These are phyloP conservation scores for Myriangium duriaei DNA, from an alignment of 2,329 filamentous ascomycete species.

Conservation along the genomic window DNA sequence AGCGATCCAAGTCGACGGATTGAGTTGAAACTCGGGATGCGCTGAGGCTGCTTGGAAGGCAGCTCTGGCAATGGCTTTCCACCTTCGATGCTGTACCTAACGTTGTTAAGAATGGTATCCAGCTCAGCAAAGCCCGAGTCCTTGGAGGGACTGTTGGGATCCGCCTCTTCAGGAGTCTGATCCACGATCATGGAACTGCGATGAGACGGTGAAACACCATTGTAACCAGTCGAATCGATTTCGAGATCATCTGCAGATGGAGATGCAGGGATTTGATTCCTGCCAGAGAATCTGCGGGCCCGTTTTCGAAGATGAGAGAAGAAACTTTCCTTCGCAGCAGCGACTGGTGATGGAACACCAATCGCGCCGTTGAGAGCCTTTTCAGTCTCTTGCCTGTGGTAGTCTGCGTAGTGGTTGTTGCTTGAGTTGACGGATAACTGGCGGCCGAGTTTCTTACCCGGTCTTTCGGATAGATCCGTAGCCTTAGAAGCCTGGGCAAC, in stretches of 20 bases:
- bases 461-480: conserved; percentile 48
- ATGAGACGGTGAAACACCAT: conserved; percentile 71
- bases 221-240: conserved; percentile 62
- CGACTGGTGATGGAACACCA: conserved; percentile 62
- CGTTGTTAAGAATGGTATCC: conserved; percentile 48
- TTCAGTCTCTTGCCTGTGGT: conserved; percentile 84
- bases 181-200: conserved; percentile 74
- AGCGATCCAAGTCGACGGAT: conserved; percentile 31
- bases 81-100: conserved; percentile 45
- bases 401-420: conserved; percentile 83
- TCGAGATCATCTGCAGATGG: conserved; percentile 78
- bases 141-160: conserved; percentile 26
- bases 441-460: conserved; percentile 80
- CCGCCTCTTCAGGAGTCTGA: conserved; percentile 14
- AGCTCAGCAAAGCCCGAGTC: conserved; percentile 46
- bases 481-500: conserved; percentile 68
- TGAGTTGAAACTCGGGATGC: conserved; percentile 16
- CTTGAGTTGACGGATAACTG: conserved; percentile 87
- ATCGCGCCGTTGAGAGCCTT: conserved; percentile 73
- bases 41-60: conserved; percentile 10
- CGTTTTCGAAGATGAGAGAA: conserved; percentile 95
- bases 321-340: conserved; percentile 84
- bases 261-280: conserved; percentile 70
- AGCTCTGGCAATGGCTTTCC: conserved; percentile 5
- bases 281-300: conserved; percentile 80